Base-by-base conservation (phyloP, 768 basidiomycete species). In the Glaciozyma martinii region DNA sequence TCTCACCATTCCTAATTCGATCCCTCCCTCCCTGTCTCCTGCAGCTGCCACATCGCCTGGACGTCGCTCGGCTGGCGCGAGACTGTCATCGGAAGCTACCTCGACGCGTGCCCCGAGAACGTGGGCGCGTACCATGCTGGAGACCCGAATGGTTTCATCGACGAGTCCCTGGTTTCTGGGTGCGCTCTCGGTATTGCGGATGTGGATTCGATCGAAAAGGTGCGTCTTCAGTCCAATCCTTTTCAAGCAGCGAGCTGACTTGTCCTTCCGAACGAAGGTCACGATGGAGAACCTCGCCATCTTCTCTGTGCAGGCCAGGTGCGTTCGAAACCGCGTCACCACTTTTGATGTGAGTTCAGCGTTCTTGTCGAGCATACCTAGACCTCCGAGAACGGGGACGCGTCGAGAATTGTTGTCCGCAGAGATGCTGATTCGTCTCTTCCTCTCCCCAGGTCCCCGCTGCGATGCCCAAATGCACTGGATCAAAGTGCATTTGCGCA, bases 261-360 rank as follows among this genome's bases (percentile, higher is more conserved):
- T n/a, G n/a, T n/a, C n/a, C n/a, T n/a, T n/a, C n/a, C n/a, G n/a
- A n/a, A 46, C 27, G 21, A 33, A 59, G 21, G 67, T 71, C n/a
- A 64, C 66, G n/a, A 70, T 67, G 58, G 75, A 76, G 69, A 72
- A 74, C 65, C 71, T 76, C 44, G 69, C 64, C 43, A 61, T 74
- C 50, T 72, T 74, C 56, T 71, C 70, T 18, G 69, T 74, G 8
- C 69, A 76, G 56, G 69, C 73, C 46, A 58, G 66, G 18, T 75
- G 75, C 56, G 71, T 74, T 25, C 52, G 67, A 40, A 62, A 68
- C 37, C 59, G 71, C 37, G 43, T 66, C 33, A 73, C 71, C 3
- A 15, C 59, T 9, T 76, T 75, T 62, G 62, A 68, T 9, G 49
- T 50, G 8, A 3, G 46, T n/a, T 40, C 5, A 3, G 3, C 46